phyloP scores from a whole-genome alignment of 2,329 filamentous ascomycete species.

The Elsinoe australis region DNA sequence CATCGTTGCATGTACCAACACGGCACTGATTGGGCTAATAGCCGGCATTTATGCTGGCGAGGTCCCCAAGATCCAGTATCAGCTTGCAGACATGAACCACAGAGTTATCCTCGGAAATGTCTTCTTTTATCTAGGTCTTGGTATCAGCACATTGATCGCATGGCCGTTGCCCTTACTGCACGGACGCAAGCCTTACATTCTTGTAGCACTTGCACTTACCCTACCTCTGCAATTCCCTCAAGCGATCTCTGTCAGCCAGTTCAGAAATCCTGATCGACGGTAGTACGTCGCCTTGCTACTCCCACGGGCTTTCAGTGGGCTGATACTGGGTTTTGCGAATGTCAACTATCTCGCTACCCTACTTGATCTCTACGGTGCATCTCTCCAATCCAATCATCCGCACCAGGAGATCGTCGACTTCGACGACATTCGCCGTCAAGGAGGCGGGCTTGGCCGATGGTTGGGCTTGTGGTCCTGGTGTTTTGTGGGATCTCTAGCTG shows the following conservation, averaged over 20 bases:
- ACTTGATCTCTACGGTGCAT: conserved; percentile 68
- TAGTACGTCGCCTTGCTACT: conserved; percentile 57
- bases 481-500: conserved; percentile 61
- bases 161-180: conserved; percentile 71
- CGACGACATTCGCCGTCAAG: conserved; percentile 63
- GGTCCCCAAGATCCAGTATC: conserved; percentile 72
- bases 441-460: conserved; percentile 74
- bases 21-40: conserved; percentile 61
- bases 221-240: conserved; percentile 71
- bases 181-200: conserved; percentile 69
- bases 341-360: conserved; percentile 68
- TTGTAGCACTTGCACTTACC: conserved; percentile 58
- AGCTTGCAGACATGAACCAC: conserved; percentile 61
- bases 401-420: conserved; percentile 63
- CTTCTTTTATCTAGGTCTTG: conserved; percentile 62
- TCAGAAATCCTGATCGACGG: conserved; percentile 45
- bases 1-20: conserved; percentile 62
- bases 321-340: conserved; percentile 64
- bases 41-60: conserved; percentile 71
- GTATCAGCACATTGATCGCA: conserved; percentile 59
- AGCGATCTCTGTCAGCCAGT: conserved; percentile 55
- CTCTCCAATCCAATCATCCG: conserved; percentile 62
- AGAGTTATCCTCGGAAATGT: conserved; percentile 65
- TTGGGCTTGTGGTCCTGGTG: conserved; percentile 72
- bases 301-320: conserved; percentile 58